Percentiles rank a stretch among this genome's conserved stretches.
Conservation (phyloP, 495 filamentous ascomycete species). For the Neurospora sublineolata region DNA sequence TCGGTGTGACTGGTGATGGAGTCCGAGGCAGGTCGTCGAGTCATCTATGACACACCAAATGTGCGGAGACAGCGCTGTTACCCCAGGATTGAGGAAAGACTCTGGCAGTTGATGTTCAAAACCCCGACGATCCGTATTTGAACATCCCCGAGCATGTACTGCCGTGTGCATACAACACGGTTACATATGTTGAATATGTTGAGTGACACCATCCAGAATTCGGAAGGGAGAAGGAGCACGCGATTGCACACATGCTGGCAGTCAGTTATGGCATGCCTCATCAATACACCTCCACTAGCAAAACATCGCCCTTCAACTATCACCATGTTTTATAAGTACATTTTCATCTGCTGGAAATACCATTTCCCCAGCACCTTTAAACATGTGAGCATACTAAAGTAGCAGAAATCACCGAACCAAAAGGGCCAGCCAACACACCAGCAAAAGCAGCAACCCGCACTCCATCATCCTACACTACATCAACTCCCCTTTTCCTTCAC, state of each 20-base stretch:
- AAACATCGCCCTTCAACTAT: not conserved
- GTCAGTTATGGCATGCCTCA: not conserved
- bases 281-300: not conserved
- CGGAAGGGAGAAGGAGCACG: not conserved
- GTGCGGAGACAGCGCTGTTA: not conserved
- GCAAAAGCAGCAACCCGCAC: not conserved
- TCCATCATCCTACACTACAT: not conserved
- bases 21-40: not conserved
- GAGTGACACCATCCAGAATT: not conserved
- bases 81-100: not conserved
- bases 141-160: not conserved
- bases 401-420: not conserved
- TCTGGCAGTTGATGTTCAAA: not conserved
- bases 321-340: not conserved
- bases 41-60: not conserved
- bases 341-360: not conserved
- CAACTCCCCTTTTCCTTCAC: conserved; percentile 1
- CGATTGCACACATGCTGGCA: not conserved
- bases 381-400: not conserved
- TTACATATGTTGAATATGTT: not conserved
- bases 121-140: not conserved
- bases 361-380: not conserved
- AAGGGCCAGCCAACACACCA: not conserved
- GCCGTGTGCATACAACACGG: not conserved
- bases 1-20: not conserved